Percentiles rank a stretch among this genome's conserved stretches.
Conservation (phyloP, 306 rosid species). For the Coriaria nepalensis region DNA sequence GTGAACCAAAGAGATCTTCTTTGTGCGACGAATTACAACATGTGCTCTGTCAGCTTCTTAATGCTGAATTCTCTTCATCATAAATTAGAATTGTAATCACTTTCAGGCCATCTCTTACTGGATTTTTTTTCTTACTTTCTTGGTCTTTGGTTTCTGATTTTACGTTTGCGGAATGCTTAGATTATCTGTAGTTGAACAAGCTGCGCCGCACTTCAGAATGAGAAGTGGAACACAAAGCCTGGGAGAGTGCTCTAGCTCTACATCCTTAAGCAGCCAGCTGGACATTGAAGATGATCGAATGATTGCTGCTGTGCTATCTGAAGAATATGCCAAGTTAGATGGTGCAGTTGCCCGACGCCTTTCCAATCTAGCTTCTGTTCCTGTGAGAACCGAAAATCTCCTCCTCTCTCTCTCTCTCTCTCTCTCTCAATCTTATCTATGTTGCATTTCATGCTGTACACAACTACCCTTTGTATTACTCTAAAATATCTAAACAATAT, state of each 20-base stretch:
- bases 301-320: slow-evolving; percentile 65
- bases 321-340: slow-evolving; percentile 70
- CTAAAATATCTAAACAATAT: too few species aligned
- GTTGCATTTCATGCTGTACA: neutral
- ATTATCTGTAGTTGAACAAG: too few species aligned
- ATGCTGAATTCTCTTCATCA: too few species aligned
- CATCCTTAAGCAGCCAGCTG: slow-evolving; percentile 43
- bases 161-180: too few species aligned
- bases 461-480: too few species aligned
- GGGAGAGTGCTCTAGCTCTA: slow-evolving; percentile 57
- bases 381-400: slow-evolving; percentile 25
- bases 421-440: neutral
- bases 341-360: slow-evolving; percentile 54
- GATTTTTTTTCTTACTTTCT: too few species aligned
- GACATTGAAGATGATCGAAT: slow-evolving; percentile 57
- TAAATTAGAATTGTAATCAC: too few species aligned
- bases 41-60: too few species aligned
- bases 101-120: too few species aligned
- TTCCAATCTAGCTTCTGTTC: slow-evolving; percentile 52
- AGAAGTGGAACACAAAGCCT: slow-evolving; percentile 26
- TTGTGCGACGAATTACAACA: too few species aligned
- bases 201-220: slow-evolving; percentile 10
- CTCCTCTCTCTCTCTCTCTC: slow-evolving; percentile 1
- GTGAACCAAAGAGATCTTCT: too few species aligned
- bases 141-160: too few species aligned